phyloP scores from a whole-genome alignment of 1,284 basidiomycete species.

The Sparassis latifolia region DNA sequence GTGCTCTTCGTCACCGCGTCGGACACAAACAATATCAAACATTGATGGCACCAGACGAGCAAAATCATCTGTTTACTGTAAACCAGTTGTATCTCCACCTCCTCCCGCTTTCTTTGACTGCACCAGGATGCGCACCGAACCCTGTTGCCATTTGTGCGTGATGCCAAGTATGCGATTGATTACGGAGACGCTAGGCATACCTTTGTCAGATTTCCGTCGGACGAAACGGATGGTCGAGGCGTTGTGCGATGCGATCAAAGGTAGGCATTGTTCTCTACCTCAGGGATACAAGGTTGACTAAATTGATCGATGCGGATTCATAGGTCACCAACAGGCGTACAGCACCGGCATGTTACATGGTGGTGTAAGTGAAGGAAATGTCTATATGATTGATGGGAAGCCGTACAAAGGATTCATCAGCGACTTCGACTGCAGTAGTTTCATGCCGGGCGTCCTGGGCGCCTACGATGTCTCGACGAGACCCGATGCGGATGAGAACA shows the following conservation, averaged over 20 bases:
- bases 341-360: conserved; percentile 6
- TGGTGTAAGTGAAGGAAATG: conserved; percentile 10
- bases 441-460: background rate
- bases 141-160: too few relatives aligned
- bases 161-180: conserved; percentile 5
- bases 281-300: background rate
- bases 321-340: background rate
- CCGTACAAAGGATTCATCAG: conserved; percentile 5
- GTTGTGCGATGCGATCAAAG: conserved; percentile 8
- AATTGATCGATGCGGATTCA: background rate
- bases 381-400: conserved; percentile 4
- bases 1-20: too few relatives aligned
- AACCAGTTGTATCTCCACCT: too few relatives aligned
- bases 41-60: too few relatives aligned
- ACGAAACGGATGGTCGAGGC: conserved; percentile 10
- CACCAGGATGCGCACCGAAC: too few relatives aligned
- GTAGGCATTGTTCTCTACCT: conserved; percentile 1
- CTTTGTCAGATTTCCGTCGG: conserved; percentile 3
- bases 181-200: conserved; percentile 5
- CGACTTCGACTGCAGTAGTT: conserved; percentile 10
- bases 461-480: background rate
- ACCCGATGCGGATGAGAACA: background rate
- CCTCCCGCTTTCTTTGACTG: too few relatives aligned
- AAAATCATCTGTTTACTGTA: too few relatives aligned
- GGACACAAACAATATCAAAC: too few relatives aligned